These are phyloP conservation scores for Colletotrichum spaethianum DNA, from an alignment of 2,329 filamentous ascomycete species.

Conservation along the genomic window DNA sequence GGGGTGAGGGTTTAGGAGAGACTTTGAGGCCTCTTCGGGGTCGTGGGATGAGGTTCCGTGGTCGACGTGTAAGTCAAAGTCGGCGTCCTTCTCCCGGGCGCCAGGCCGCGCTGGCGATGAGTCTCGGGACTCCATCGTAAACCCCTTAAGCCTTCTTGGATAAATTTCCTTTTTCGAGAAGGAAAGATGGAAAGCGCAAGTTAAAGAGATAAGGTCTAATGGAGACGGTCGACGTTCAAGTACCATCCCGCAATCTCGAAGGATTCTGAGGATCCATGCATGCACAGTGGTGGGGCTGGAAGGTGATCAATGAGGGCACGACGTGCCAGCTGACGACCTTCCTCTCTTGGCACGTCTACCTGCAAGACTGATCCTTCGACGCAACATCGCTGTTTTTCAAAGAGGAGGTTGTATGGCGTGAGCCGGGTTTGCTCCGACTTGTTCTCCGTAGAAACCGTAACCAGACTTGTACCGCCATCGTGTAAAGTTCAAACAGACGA, in stretches of 20 bases:
- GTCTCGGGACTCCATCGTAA: background rate
- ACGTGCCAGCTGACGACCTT: conserved; percentile 21
- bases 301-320: conserved; percentile 1
- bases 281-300: background rate
- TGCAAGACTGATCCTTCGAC: background rate
- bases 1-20: background rate
- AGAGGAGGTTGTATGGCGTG: background rate
- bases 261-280: conserved; percentile 16
- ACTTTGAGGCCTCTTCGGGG: background rate
- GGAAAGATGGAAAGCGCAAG: accelerated
- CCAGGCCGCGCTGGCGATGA: background rate
- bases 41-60: background rate
- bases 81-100: background rate
- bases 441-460: background rate
- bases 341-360: background rate
- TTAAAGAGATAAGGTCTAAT: background rate
- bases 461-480: background rate
- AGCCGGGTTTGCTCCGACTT: background rate
- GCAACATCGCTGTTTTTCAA: background rate
- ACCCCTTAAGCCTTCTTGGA: too few species aligned
- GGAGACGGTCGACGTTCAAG: background rate
- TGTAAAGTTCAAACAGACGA: background rate
- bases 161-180: background rate
- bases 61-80: background rate
- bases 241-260: background rate